Conservation (phyloP, 805 yeast species). For the Pichia nakasei region DNA sequence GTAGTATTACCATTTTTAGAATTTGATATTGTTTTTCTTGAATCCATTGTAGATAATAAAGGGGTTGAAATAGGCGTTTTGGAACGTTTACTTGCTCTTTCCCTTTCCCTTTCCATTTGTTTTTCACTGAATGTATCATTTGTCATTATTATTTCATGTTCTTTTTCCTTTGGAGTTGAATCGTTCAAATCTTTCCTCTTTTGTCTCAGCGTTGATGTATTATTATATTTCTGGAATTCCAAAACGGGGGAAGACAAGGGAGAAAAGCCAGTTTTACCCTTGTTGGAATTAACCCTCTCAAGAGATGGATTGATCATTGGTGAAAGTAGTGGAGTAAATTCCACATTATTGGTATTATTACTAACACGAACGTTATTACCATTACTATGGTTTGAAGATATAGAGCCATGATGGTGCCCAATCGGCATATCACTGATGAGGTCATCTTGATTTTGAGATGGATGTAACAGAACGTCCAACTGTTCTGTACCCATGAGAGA, state of each 20-base stretch:
- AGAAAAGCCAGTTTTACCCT: slow-evolving; percentile 20
- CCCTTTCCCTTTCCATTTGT: slow-evolving; percentile 14
- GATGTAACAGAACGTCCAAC: background rate
- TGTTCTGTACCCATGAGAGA: background rate
- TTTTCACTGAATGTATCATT: slow-evolving; percentile 7
- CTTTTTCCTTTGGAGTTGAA: slow-evolving; percentile 3
- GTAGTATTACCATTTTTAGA: no score
- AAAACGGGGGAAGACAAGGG: slow-evolving; percentile 67
- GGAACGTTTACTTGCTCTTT: slow-evolving; percentile 22
- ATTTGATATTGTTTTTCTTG: background rate
- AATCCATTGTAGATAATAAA: slow-evolving; percentile 25
- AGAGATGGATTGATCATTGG: slow-evolving; percentile 58
- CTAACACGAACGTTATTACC: no score
- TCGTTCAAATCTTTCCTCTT: background rate
- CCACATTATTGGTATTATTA: slow-evolving; percentile 30
- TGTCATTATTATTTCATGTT: slow-evolving; percentile 13
- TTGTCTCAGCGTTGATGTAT: slow-evolving; percentile 18
- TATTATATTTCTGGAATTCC: slow-evolving; percentile 17
- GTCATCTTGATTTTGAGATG: background rate
- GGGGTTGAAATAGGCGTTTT: slow-evolving; percentile 35
- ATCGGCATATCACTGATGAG: no score
- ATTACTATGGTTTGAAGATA: no score
- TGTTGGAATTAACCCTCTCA: slow-evolving; percentile 23
- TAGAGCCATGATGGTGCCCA: no score
- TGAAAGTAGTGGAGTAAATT: slow-evolving; percentile 62